Evolutionary conservation across 164 flowering plant species (phyloP), one percentile per base, ranked within the genome.

Genomic region (Vitis rupestris): DNA sequence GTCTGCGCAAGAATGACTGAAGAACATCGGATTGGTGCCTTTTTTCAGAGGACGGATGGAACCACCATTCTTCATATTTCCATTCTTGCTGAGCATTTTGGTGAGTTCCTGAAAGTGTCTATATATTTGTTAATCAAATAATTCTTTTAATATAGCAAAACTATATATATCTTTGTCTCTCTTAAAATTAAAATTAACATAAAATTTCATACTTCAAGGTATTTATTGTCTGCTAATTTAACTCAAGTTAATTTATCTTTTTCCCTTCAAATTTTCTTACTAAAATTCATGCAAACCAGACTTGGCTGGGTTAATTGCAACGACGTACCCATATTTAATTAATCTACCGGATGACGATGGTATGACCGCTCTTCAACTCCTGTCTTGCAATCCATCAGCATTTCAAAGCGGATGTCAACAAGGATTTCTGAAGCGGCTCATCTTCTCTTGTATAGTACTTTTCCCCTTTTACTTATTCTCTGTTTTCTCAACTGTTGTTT

Each of bases 281-380:
- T 37, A 2, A 37, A 6, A 37, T 37, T 7, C 4, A 37, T 31
- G 44, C 6, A 37, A 37, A 37, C 4, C 44, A 37, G 44, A 3
- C 44, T 37, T 37, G 5, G 44, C 44, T 37, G 44, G 44, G 44
- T 37, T 6, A 6, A 69, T 69, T 29, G 71, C 65, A 8, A 27
- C 27, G 8, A 16, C 30, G 30, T 69, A 50, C 10, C 16, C 50
- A 16, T 19, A 29, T 12, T 50, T 69, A 31, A 50, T 69, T 31
- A 9, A 44, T 50, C 27, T 50, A 47, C 15, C 27, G 15, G 63
- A 69, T 37, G 3, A 8, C 0, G 58, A 59, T 8, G 64, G 65
- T 7, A 49, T 69, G 71, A 69, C 64, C 8, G 56, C 19, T n/a
- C 64, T 69, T 69, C 71, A 69, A 50, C 49, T 69, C 50, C 57